phyloP scores from a whole-genome alignment of 179 eudicot genomes.

The Spergularia azorica region DNA sequence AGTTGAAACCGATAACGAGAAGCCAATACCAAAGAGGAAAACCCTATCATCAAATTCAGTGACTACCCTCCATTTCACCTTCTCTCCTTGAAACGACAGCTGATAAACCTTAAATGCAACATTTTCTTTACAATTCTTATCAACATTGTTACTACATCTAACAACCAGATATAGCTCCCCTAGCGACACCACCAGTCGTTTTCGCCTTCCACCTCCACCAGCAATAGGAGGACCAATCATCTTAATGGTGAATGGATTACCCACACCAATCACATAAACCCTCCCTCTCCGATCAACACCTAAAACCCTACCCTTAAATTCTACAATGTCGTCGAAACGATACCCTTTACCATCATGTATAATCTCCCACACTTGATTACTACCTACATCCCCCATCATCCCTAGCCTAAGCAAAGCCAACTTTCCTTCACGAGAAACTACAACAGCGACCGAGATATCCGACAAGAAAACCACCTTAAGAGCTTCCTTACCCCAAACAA shows the following conservation, averaged over 20 bases:
- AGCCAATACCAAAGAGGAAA: neutral
- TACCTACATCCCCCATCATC: neutral
- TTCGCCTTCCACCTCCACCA: conserved; percentile 26
- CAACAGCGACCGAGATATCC: neutral
- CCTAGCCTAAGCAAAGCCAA: conserved; percentile 19
- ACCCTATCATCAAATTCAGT: neutral
- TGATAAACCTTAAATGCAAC: conserved; percentile 4
- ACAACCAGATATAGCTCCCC: conserved; percentile 23
- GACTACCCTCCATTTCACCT: conserved; percentile 6
- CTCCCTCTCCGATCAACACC: conserved; percentile 28
- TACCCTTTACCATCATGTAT: conserved; percentile 22
- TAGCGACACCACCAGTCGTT: conserved; percentile 25
- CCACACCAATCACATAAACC: conserved; percentile 13
- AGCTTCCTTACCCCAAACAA: neutral
- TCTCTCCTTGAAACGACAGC: neutral
- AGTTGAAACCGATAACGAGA: neutral
- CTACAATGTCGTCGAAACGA: conserved; percentile 28
- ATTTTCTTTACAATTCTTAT: no score
- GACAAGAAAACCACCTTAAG: conserved; percentile 17
- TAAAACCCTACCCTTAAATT: conserved; percentile 21
- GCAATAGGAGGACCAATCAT: neutral
- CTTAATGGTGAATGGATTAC: neutral
- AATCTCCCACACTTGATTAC: neutral
- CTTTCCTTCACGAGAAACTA: conserved; percentile 4
- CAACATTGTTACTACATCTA: neutral